Evolutionary conservation across 208 protist species (phyloP).

Genomic region (Jaenimonas drosophilae): DNA sequence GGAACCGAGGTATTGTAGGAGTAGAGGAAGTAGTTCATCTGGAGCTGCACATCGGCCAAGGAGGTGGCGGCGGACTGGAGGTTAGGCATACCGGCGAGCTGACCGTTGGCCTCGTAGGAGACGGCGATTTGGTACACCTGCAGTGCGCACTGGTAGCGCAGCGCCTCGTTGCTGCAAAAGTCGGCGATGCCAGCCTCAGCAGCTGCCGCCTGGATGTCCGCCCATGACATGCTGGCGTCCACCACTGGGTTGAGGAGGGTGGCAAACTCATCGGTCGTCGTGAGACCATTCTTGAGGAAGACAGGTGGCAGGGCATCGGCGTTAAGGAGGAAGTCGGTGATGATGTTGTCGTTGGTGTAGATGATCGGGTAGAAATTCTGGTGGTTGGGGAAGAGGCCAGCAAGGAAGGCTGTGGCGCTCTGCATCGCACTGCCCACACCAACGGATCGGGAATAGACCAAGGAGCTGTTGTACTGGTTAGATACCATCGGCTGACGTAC

Average conservation of each 20-base stretch:
- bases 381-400: slow-evolving; percentile 11
- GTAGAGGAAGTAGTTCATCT: slow-evolving; percentile 12
- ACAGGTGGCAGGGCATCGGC: background rate
- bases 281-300: background rate
- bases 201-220: slow-evolving; percentile 2
- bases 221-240: slow-evolving; percentile 5
- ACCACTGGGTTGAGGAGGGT: slow-evolving; percentile 4
- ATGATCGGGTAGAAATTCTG: slow-evolving; percentile 9
- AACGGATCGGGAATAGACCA: slow-evolving; percentile 10
- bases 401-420: slow-evolving; percentile 11
- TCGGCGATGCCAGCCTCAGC: slow-evolving; percentile 11
- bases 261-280: background rate
- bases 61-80: background rate
- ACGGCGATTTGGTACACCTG: background rate
- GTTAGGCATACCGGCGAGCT: background rate
- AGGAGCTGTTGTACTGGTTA: slow-evolving; percentile 5
- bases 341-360: background rate
- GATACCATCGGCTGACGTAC: background rate
- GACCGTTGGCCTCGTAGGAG: background rate
- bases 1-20: slow-evolving; percentile 18
- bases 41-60: background rate
- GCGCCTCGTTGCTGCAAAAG: slow-evolving; percentile 4
- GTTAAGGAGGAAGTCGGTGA: slow-evolving; percentile 1
- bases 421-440: slow-evolving; percentile 12
- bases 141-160: background rate